Conservation (phyloP, 1,284 basidiomycete genomes). For the Ceratobasidium theobromae region DNA sequence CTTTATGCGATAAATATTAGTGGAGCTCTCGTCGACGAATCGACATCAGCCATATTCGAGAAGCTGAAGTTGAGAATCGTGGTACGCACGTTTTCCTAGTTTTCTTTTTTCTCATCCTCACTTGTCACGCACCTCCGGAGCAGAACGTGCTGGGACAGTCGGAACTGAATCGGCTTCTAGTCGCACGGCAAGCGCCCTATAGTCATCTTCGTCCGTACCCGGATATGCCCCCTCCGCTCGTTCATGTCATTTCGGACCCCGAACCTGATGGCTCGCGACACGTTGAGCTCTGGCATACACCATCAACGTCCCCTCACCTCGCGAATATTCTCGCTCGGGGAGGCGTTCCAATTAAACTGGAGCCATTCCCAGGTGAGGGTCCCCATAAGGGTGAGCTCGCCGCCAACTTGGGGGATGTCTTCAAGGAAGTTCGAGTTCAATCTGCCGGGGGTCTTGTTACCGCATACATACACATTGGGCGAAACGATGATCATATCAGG, state of each 20-base stretch:
- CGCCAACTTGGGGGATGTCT: background rate
- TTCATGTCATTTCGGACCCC: background rate
- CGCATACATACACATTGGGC: background rate
- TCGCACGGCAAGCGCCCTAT: background rate
- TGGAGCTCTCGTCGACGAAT: background rate
- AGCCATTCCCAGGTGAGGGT: background rate
- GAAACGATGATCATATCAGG: background rate
- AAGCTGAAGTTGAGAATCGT: background rate
- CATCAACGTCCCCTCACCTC: background rate
- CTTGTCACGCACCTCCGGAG: background rate
- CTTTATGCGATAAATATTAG: background rate
- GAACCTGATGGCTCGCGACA: background rate
- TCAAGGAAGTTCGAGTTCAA: background rate
- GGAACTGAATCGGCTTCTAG: background rate
- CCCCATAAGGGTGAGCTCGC: constrained; percentile 4
- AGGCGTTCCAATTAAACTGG: background rate
- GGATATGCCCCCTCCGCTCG: background rate
- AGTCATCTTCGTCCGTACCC: background rate
- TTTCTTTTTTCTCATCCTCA: background rate
- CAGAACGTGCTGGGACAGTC: constrained; percentile 5
- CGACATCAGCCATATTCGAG: background rate
- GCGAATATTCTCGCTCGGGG: background rate
- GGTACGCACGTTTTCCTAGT: background rate
- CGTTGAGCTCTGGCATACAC: background rate
- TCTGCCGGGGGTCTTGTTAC: background rate